Conservation (phyloP, 1,284 basidiomycete species). For the Bjerkandera adusta region DNA sequence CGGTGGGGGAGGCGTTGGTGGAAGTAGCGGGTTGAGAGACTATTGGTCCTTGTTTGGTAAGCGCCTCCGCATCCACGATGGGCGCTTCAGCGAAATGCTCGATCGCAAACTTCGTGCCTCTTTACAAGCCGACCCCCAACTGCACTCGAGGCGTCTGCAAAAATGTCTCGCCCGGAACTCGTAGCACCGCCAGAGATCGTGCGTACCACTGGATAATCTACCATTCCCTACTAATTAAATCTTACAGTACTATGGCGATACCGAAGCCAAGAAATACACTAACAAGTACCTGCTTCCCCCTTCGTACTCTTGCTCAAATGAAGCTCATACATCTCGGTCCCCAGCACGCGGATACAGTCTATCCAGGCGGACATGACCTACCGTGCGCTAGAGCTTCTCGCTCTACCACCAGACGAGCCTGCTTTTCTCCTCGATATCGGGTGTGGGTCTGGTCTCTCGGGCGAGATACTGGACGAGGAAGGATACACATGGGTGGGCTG, state of each 20-base stretch:
- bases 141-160: not conserved
- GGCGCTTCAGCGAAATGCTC: too few relatives aligned
- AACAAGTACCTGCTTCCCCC: slow-evolving; percentile 91
- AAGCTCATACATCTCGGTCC: not conserved
- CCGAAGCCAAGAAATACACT: slow-evolving; percentile 96
- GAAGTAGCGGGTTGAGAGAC: not conserved
- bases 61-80: too few relatives aligned
- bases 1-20: not conserved
- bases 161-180: slow-evolving; percentile 94
- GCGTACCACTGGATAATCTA: slow-evolving; percentile 30
- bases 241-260: slow-evolving; percentile 91
- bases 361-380: slow-evolving; percentile 99
- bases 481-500: slow-evolving; percentile 95
- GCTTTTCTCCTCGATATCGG: slow-evolving; percentile 94
- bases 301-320: not conserved
- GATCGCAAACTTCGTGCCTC: too few relatives aligned
- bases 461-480: slow-evolving; percentile 94
- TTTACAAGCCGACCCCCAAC: too few relatives aligned
- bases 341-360: slow-evolving; percentile 90
- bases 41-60: slow-evolving; percentile 6
- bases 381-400: slow-evolving; percentile 89
- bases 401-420: slow-evolving; percentile 74
- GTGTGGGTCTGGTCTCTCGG: slow-evolving; percentile 97
- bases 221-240: slow-evolving; percentile 10
- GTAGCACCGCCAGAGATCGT: slow-evolving; percentile 97